Conservation (phyloP, 495 filamentous ascomycete species). For the Pseudotulostoma volvatum region DNA sequence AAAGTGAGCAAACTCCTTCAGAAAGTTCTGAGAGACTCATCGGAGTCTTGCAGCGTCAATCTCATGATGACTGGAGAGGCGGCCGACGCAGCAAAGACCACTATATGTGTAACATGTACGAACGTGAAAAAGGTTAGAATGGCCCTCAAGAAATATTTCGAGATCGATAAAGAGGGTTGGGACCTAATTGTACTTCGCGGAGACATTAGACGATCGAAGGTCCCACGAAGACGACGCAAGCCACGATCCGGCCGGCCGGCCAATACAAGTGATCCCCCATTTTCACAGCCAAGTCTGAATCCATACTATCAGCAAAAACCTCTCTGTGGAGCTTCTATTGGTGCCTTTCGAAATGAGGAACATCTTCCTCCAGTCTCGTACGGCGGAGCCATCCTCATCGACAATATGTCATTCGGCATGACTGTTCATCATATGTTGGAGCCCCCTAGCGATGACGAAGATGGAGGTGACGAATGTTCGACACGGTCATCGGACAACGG, state of each 20-base stretch:
- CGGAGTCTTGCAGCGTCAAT: constrained; percentile 57
- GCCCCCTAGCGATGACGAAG: constrained; percentile 49
- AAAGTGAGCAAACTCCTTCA: constrained; percentile 52
- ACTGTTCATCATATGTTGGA: constrained; percentile 95
- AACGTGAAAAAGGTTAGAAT: constrained; percentile 54
- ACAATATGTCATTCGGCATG: constrained; percentile 74
- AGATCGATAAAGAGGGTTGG: constrained; percentile 43
- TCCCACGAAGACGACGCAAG: constrained; percentile 26
- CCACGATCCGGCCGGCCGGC: constrained; percentile 23
- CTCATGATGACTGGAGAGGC: constrained; percentile 60
- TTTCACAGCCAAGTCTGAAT: constrained; percentile 20
- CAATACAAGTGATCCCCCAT: constrained; percentile 16
- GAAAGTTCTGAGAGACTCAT: constrained; percentile 39
- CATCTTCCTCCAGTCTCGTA: constrained; percentile 82
- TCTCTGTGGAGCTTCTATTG: constrained; percentile 78
- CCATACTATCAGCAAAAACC: constrained; percentile 55
- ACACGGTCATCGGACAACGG: constrained; percentile 22
- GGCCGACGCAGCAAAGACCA: constrained; percentile 46
- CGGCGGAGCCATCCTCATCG: constrained; percentile 71
- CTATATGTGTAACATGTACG: constrained; percentile 58
- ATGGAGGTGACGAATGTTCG: constrained; percentile 14
- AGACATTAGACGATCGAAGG: constrained; percentile 52
- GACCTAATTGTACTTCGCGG: constrained; percentile 47
- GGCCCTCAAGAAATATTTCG: constrained; percentile 54
- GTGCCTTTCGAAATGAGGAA: constrained; percentile 66